Evolutionary conservation across 495 filamentous ascomycete genomes (phyloP), one percentile per base, ranked within the genome.

Genomic region (Aspergillus olivimuriae): DNA sequence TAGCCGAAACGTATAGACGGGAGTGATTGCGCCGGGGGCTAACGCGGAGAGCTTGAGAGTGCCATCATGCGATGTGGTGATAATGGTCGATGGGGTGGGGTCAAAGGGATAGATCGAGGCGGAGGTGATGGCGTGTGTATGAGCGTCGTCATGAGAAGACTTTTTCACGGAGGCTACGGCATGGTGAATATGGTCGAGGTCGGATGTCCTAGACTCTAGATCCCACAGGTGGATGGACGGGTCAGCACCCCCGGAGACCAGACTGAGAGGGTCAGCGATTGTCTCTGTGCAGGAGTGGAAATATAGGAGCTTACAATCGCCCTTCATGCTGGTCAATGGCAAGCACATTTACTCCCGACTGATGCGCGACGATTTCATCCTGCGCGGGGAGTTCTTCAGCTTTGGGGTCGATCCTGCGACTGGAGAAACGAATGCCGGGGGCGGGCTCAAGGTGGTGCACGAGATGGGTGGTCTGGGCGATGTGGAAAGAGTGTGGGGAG

Each of bases 61-160:
- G 45, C 85, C 80, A 58, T 95, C 90, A 58, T 87, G 88, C 35
- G 88, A 87, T 9, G 82, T 83, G 1, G 86, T 86, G 9, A 94
- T 69, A 51, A 97, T 92, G 23, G 89, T 72, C 67, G 49, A 76
- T 63, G 46, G 83, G 65, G 67, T 91, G 2, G 68, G 68, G 37
- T 73, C 90, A 52, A 92, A 92, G 3, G 90, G 88, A 54, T 92
- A 95, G 65, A 94, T 94, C 2, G 76, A 86, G 30, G 95, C 64
- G 26, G 89, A 82, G 2, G 89, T 94, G 40, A 95, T 83, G 39
- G 87, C 84, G 51, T 82, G 86, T 36, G 77, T 85, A 59, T 92
- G 86, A 9, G 76, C 70, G 11, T 68, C 66, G 14, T 54, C 52
- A 31, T 70, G 55, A 14, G 69, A 65, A 6, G 64, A 65, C 48